Percentiles rank a stretch among this genome's conserved stretches.
These are phyloP conservation scores for Solanum pinnatisectum DNA, from an alignment of 257 asterid species.

Conservation along the genomic window DNA sequence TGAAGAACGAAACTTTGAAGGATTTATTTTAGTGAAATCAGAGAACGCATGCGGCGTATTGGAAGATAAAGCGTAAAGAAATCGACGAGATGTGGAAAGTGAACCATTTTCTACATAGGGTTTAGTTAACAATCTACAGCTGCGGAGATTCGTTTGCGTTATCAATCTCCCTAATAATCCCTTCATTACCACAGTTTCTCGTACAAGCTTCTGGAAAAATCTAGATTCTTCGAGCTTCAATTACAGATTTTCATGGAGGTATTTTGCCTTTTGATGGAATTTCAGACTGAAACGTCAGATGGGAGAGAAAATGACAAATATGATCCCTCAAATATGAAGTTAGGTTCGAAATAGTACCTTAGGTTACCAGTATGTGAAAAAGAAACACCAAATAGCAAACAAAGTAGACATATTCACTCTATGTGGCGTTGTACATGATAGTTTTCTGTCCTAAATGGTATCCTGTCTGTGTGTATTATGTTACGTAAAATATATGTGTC, in stretches of 20 bases:
- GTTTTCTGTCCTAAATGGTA: no score
- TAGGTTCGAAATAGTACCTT: background rate
- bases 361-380: background rate
- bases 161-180: conserved; percentile 25
- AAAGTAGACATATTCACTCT: no score
- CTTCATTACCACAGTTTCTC: conserved; percentile 23
- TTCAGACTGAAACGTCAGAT: background rate
- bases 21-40: conserved; percentile 14
- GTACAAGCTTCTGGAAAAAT: background rate
- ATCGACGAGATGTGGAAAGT: conserved; percentile 16
- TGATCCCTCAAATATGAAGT: background rate
- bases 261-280: background rate
- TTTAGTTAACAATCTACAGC: conserved; percentile 20
- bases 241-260: background rate
- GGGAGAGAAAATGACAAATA: background rate
- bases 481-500: no score
- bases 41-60: background rate
- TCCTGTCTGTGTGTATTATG: fast-evolving
- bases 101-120: conserved; percentile 12
- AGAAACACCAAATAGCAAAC: background rate
- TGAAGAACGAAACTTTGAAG: conserved; percentile 6
- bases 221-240: background rate
- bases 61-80: conserved; percentile 20
- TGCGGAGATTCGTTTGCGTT: conserved; percentile 22
- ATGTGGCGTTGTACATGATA: no score